phyloP scores from a whole-genome alignment of 768 basidiomycete species.

The Boletus subparvulus region DNA sequence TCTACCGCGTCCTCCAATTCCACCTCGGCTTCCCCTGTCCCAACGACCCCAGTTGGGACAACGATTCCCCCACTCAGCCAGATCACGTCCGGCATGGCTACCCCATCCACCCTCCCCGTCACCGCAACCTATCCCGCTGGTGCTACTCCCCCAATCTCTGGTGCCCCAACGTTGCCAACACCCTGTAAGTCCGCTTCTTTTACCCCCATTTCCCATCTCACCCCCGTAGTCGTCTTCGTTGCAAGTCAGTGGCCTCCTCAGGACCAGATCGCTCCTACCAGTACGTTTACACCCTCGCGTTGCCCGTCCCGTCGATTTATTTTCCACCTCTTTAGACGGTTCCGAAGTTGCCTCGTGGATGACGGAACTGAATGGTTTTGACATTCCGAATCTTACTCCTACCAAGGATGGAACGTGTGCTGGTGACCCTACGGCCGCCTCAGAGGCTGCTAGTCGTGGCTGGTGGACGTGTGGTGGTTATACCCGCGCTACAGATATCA shows the following conservation, averaged over 20 bases:
- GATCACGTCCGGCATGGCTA: conserved; percentile 65
- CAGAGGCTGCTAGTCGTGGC: conserved; percentile 60
- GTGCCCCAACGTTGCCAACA: conserved; percentile 66
- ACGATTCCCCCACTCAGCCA: conserved; percentile 55
- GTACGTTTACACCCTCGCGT: conserved; percentile 36
- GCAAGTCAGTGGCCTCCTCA: conserved; percentile 57
- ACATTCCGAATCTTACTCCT: conserved; percentile 64
- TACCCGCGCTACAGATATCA: conserved; percentile 59
- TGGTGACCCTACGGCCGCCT: conserved; percentile 53
- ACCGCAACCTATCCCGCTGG: conserved; percentile 58
- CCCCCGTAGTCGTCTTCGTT: conserved; percentile 43
- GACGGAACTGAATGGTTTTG: conserved; percentile 66
- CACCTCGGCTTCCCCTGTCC: conserved; percentile 21
- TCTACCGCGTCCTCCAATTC: neutral
- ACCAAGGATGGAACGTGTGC: conserved; percentile 71
- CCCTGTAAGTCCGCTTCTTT: conserved; percentile 44
- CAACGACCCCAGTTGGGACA: conserved; percentile 38
- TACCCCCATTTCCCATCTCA: neutral
- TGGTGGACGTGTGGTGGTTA: conserved; percentile 92
- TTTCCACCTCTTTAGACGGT: neutral
- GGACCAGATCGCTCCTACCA: conserved; percentile 58
- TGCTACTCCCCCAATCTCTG: conserved; percentile 57
- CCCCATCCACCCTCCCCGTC: conserved; percentile 46
- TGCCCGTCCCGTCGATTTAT: neutral
- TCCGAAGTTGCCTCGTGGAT: conserved; percentile 71